Evolutionary conservation across 371 early-diverging fungal species (phyloP).

Genomic region (Mucor lusitanicus): DNA sequence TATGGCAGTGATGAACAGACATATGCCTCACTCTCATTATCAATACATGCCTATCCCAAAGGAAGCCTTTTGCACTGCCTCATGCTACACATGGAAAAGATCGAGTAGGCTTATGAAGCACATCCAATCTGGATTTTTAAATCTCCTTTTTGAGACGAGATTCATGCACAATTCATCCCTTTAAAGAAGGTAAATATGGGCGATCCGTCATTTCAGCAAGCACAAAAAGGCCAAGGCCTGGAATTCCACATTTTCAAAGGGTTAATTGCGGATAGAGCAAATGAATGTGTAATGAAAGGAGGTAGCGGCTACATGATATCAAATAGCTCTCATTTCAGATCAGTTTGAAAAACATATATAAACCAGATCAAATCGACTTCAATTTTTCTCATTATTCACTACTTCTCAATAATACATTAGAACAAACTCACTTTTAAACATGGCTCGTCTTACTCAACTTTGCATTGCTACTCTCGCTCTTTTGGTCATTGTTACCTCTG

Average conservation of each 20-base stretch:
- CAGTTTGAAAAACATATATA: background rate
- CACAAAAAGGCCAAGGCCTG: no score
- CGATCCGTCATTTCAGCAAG: no score
- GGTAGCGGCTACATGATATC: no score
- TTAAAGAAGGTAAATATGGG: no score
- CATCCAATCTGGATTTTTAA: no score
- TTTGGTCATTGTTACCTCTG: constrained; percentile 1
- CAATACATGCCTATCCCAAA: no score
- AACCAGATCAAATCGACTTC: background rate
- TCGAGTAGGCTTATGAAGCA: no score
- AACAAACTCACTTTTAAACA: background rate
- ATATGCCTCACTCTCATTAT: background rate
- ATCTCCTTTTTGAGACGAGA: no score
- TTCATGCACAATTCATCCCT: no score
- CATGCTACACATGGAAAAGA: no score
- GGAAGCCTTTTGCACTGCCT: no score
- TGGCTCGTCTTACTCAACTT: constrained; percentile 23
- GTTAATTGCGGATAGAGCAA: background rate
- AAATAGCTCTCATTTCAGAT: background rate
- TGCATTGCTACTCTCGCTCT: constrained; percentile 21
- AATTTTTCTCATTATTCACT: constrained; percentile 3
- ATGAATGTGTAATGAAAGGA: background rate
- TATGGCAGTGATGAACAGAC: background rate
- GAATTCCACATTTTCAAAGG: no score
- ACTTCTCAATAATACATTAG: background rate